Base-by-base conservation (phyloP, 768 basidiomycete genomes). In the Rhodotorula sphaerocarpa region DNA sequence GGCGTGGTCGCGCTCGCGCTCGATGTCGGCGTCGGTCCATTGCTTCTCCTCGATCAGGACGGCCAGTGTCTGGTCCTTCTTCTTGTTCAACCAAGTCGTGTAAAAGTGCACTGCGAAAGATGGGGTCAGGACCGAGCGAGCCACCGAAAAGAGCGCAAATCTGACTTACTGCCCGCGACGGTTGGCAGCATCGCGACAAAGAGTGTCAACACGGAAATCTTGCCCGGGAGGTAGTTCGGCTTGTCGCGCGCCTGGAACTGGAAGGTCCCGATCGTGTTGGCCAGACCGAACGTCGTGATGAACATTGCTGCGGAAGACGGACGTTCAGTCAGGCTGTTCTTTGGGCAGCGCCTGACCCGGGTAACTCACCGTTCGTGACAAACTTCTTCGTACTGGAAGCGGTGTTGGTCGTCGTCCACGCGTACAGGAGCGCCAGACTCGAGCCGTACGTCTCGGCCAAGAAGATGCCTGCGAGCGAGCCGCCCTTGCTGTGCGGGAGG, bases 331-430 rank as follows among this genome's bases (percentile, higher is more conserved):
- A n/a, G n/a, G n/a, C n/a, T n/a, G n/a, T n/a, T n/a, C n/a, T n/a
- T n/a, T n/a, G n/a, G n/a, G n/a, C n/a, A n/a, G n/a, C n/a, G n/a
- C n/a, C n/a, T n/a, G n/a, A n/a, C n/a, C n/a, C n/a, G n/a, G n/a
- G n/a, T n/a, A n/a, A n/a, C n/a, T n/a, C n/a, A n/a, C n/a, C 57
- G 48, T 65, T 65, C 27, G 59, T 54, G 18, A 56, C 54, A 7
- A n/a, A 42, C 76, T 85, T 86, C 77, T 86, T 85, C 10, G 83
- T 85, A 55, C 83, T 81, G 0, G 83, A 83, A 39, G 79, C 79
- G 0, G 81, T 84, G 71, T 85, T 84, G 56, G 80, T 80, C 11
- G 83, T 82, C 55, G 84, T 83, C 67, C 82, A 84, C 0, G 84
- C 82, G 59, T 84, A 84, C 16, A 84, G 77, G 0, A 80, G 78